Evolutionary conservation across 2,329 filamentous ascomycete genomes (phyloP).

Genomic region (Trichoderma sp.): DNA sequence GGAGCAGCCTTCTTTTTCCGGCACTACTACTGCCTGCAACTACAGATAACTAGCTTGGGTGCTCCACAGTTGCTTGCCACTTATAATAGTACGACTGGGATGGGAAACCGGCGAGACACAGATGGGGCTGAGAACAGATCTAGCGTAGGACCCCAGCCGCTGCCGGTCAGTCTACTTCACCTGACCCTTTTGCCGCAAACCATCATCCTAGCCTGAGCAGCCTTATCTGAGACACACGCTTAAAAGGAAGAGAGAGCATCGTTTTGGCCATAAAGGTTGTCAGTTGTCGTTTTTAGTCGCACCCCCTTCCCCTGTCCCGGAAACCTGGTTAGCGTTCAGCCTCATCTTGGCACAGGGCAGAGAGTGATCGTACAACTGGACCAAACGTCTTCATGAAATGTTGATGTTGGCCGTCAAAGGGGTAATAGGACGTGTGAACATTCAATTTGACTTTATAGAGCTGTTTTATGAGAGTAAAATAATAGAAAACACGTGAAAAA

Average conservation of each 20-base stretch:
- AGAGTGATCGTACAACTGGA: background rate
- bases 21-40: background rate
- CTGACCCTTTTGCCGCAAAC: no score
- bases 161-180: background rate
- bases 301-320: slow-evolving; percentile 9
- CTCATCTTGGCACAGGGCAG: slow-evolving; percentile 2
- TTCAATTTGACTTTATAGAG: background rate
- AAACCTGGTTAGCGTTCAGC: slow-evolving; percentile 9
- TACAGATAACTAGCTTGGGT: background rate
- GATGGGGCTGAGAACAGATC: background rate
- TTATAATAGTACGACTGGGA: background rate
- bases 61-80: no score
- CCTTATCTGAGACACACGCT: background rate
- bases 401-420: background rate
- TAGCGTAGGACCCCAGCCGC: background rate
- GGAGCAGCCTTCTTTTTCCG: background rate
- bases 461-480: background rate
- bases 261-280: no score
- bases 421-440: background rate
- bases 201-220: background rate
- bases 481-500: background rate
- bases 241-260: background rate
- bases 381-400: background rate
- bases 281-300: background rate
- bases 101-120: background rate